Conservation (phyloP, 345 rosid species). For the Sisymbrium irio region DNA sequence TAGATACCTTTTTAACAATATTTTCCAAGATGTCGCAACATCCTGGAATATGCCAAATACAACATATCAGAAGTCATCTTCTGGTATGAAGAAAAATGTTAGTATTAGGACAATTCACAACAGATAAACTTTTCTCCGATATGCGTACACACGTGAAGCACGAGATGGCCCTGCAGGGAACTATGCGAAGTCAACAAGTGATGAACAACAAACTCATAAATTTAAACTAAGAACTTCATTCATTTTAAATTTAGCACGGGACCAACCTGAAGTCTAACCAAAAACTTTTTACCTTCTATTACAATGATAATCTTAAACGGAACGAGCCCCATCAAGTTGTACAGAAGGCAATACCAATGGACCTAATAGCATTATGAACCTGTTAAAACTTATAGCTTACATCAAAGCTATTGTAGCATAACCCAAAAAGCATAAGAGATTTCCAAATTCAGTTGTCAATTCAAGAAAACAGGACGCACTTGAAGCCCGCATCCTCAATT, state of each 20-base stretch:
- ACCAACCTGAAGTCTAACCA: conserved; percentile 49
- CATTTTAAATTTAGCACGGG: conserved; percentile 40
- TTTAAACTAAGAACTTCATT: conserved; percentile 35
- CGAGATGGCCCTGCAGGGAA: conserved; percentile 75
- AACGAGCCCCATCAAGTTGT: conserved; percentile 68
- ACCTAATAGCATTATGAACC: conserved; percentile 75
- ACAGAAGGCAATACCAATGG: conserved; percentile 61
- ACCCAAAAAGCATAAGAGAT: conserved; percentile 31
- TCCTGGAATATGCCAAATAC: conserved; percentile 27
- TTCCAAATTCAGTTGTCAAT: conserved; percentile 24
- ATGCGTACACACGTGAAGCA: conserved; percentile 57
- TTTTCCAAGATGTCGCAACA: conserved; percentile 12
- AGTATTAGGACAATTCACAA: conserved; percentile 38
- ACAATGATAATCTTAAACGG: conserved; percentile 64
- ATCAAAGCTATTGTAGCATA: conserved; percentile 38
- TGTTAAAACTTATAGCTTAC: conserved; percentile 51
- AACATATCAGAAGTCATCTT: conserved; percentile 33
- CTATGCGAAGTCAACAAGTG: conserved; percentile 61
- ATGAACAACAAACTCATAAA: conserved; percentile 36
- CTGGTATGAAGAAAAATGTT: conserved; percentile 25
- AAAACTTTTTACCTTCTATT: conserved; percentile 58
- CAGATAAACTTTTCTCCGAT: conserved; percentile 47
- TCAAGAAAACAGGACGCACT: conserved; percentile 19
- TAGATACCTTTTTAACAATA: conserved; percentile 9
- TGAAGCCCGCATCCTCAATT: conserved; percentile 22